A percentile compares a stretch with the other conserved stretches of the same genome.
Conservation (phyloP, 192 early-diverging fungal genomes). For the Obelidium mucronatum region DNA sequence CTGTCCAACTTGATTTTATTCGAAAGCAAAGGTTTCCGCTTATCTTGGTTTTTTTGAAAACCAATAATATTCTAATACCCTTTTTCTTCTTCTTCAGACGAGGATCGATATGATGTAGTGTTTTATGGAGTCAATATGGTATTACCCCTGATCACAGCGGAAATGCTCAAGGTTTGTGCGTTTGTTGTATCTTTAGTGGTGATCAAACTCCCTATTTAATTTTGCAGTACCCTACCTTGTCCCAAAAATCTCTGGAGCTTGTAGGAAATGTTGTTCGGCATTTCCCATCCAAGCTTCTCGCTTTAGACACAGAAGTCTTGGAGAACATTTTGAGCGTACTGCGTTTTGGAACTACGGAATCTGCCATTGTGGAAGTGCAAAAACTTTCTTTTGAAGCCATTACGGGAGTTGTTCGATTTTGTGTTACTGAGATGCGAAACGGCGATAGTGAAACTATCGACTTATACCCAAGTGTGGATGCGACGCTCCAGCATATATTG, state of each 20-base stretch:
- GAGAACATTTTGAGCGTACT: slow-evolving; percentile 26
- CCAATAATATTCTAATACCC: neutral
- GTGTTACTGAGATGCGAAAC: slow-evolving; percentile 10
- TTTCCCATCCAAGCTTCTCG: slow-evolving; percentile 29
- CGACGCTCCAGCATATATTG: slow-evolving; percentile 60
- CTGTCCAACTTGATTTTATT: slow-evolving; percentile 66
- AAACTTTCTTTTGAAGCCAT: slow-evolving; percentile 61
- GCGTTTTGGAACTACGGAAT: slow-evolving; percentile 19
- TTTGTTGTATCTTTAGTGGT: slow-evolving; percentile 17
- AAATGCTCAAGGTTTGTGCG: slow-evolving; percentile 69
- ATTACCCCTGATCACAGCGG: slow-evolving; percentile 72
- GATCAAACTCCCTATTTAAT: neutral
- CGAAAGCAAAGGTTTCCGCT: slow-evolving; percentile 61
- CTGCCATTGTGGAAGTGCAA: slow-evolving; percentile 47
- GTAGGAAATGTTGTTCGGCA: slow-evolving; percentile 19
- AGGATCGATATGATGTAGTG: slow-evolving; percentile 59
- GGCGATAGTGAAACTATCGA: slow-evolving; percentile 27
- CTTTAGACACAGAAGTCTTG: slow-evolving; percentile 6
- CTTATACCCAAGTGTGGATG: slow-evolving; percentile 47
- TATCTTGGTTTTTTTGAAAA: neutral
- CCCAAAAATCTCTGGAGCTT: slow-evolving; percentile 29
- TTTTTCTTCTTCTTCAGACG: no score
- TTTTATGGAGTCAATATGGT: slow-evolving; percentile 75
- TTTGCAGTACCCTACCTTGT: slow-evolving; percentile 19
- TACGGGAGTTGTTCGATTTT: slow-evolving; percentile 13